Evolutionary conservation across 768 basidiomycete species (phyloP), one percentile per base, ranked within the genome.

Genomic region (Mycena capillaripes): DNA sequence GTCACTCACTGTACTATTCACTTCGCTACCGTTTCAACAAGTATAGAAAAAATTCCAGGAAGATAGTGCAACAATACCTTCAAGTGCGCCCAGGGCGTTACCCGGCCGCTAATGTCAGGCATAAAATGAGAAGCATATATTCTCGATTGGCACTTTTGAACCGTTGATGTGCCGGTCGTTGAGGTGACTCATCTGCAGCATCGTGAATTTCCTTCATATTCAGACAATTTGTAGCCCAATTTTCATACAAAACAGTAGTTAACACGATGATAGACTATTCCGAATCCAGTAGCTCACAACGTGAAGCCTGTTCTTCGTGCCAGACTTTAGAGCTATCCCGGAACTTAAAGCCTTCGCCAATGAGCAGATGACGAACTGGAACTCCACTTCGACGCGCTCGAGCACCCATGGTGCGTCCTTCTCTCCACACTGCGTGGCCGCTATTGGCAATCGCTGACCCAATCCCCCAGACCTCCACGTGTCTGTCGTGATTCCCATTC

Each of bases 321-420:
- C 46, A 71, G 34, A 70, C 59, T 67, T 67, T 74, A 58, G 73
- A 74, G 52, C 71, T 67, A 63, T 58, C 61, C 21, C 66, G 62
- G 42, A 55, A 19, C 38, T 40, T 25, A 17, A 34, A 56, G 46
- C n/a, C 57, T 50, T 44, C 53, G 29, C 38, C 55, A 42, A 16
- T 57, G 71, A 74, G 62, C 73, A 74, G 34, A 61, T 64, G 21
- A 61, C 73, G 42, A 74, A 59, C 60, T 70, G 59, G 69, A 70
- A 62, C 59, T 62, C 73, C 34, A 67, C 63, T 29, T 40, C 72
- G 46, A 55, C 68, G 16, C 63, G 69, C 29, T 40, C 60, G 21
- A 59, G n/a, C 57, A 57, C 66, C 14, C 66, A 69, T 42, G 64
- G 69, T 70, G 59, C 53, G 69, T 66, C 16, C 48, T 50, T 59